These are phyloP conservation scores for Senna siamea DNA, from an alignment of 306 rosid genomes.

Conservation along the genomic window DNA sequence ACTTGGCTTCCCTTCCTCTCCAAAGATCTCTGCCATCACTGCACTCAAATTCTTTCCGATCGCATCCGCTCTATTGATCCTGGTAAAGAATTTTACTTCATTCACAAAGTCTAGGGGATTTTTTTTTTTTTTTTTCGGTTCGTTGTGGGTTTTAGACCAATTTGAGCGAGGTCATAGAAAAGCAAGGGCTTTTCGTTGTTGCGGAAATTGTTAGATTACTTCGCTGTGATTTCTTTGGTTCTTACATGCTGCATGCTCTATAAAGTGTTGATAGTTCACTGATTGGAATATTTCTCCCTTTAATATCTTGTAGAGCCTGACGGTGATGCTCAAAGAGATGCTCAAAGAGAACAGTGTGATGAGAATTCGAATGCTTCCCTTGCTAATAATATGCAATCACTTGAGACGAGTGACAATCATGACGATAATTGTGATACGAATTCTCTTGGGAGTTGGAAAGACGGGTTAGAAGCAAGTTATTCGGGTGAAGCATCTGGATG, in stretches of 20 bases:
- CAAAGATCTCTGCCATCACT: constrained; percentile 71
- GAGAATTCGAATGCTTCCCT: constrained; percentile 31
- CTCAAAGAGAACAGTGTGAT: background rate
- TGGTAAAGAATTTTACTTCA: constrained; percentile 43
- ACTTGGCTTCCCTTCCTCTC: constrained; percentile 94
- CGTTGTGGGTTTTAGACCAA: background rate
- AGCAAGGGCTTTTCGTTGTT: background rate
- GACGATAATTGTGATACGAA: constrained; percentile 53
- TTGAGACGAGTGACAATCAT: constrained; percentile 34
- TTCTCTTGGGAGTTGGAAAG: constrained; percentile 68
- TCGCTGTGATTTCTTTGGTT: background rate
- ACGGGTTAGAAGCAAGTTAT: constrained; percentile 46
- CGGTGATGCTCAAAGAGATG: constrained; percentile 37
- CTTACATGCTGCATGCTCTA: background rate
- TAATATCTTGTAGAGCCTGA: constrained; percentile 39
- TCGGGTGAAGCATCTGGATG: constrained; percentile 20
- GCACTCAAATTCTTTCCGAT: constrained; percentile 66
- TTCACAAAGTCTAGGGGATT: background rate
- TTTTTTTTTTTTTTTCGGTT: background rate
- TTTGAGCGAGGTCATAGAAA: background rate
- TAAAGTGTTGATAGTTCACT: background rate
- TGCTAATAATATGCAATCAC: constrained; percentile 14
- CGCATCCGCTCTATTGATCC: constrained; percentile 75
- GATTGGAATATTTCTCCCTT: background rate
- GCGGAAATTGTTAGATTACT: background rate